Conservation (phyloP, 257 asterid species). For the Hygrophila difformis region DNA sequence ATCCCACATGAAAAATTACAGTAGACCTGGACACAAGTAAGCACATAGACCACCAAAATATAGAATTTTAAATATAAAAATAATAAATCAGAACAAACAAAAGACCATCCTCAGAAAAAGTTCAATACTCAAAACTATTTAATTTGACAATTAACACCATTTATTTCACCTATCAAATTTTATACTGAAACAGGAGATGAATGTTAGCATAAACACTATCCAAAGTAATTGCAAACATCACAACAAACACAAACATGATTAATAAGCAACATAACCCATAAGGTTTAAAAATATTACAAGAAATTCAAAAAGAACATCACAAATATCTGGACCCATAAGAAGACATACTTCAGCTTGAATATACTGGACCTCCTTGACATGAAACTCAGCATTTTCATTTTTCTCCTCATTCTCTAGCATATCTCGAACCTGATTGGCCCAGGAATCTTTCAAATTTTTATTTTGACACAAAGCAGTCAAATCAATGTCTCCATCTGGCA, state of each 20-base stretch:
- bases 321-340: conserved; percentile 6
- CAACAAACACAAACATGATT: not conserved
- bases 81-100: too few species aligned
- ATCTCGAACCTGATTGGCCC: conserved; percentile 52
- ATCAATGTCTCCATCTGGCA: conserved; percentile 97
- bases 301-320: not conserved
- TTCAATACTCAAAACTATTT: too few species aligned
- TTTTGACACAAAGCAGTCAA: conserved; percentile 52
- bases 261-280: too few species aligned
- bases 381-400: conserved; percentile 47
- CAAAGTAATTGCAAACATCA: not conserved
- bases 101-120: too few species aligned
- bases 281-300: not conserved
- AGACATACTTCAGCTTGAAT: conserved; percentile 68
- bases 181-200: too few species aligned
- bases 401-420: conserved; percentile 57
- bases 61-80: too few species aligned
- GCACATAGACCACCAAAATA: too few species aligned
- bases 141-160: too few species aligned
- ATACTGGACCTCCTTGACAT: conserved; percentile 60
- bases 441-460: conserved; percentile 32
- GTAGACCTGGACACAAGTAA: too few species aligned
- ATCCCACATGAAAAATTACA: too few species aligned
- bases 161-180: too few species aligned
- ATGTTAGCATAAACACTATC: not conserved